A percentile compares a stretch with the other conserved stretches of the same genome.
Conservation (phyloP, 331 rosid genomes). For the Spiraea crenata region DNA sequence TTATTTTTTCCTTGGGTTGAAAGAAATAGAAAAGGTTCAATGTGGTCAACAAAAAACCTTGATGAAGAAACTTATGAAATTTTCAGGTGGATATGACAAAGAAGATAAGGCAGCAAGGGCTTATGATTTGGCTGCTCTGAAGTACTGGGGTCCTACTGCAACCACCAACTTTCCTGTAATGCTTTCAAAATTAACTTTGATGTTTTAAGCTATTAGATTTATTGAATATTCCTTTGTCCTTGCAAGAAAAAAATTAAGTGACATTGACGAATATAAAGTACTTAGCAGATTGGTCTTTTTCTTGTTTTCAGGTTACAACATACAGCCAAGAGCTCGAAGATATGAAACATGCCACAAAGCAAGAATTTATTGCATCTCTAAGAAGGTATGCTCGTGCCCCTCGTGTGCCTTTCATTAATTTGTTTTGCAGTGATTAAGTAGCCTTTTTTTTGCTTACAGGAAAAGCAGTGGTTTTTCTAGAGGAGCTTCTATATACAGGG, state of each 20-base stretch:
- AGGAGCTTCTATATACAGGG: slow-evolving; percentile 92
- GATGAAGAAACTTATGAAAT: neutral
- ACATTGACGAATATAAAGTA: neutral
- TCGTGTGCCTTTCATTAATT: neutral
- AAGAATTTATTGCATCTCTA: slow-evolving; percentile 93
- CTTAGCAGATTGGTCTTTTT: neutral
- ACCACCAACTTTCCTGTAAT: slow-evolving; percentile 95
- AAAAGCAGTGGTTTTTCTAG: slow-evolving; percentile 97
- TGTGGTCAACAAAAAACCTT: neutral
- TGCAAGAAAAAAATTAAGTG: no score
- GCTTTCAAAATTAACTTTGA: neutral
- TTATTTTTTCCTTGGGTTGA: neutral
- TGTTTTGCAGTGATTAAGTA: neutral
- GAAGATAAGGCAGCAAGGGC: slow-evolving; percentile 98
- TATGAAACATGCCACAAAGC: slow-evolving; percentile 87
- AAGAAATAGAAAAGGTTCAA: neutral
- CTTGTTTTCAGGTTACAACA: slow-evolving; percentile 52
- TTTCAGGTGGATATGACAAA: slow-evolving; percentile 95
- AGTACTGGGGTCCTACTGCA: slow-evolving; percentile 95
- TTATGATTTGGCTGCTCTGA: slow-evolving; percentile 96
- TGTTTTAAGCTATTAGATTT: neutral
- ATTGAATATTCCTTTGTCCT: neutral
- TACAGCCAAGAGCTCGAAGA: slow-evolving; percentile 81
- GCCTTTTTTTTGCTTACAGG: slow-evolving; percentile 36
- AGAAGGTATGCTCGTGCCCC: slow-evolving; percentile 50